A percentile compares a stretch with the other conserved stretches of the same genome.
Conservation (phyloP, 306 rosid species). For the Cucumis melo region DNA sequence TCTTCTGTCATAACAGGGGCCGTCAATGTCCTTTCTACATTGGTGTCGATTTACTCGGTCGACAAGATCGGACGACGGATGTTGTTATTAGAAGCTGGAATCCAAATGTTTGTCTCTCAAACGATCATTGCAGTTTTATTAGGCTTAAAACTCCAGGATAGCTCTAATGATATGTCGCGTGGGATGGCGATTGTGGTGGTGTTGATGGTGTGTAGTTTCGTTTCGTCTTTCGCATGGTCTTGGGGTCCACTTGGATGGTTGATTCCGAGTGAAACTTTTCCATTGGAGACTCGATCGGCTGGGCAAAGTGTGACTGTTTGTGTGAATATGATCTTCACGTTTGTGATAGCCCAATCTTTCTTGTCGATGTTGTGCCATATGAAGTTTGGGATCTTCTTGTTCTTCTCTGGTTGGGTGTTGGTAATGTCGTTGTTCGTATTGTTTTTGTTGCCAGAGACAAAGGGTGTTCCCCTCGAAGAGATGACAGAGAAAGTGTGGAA, state of each 20-base stretch:
- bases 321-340: conserved; percentile 55
- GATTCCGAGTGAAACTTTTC: conserved; percentile 55
- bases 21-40: conserved; percentile 39
- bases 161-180: conserved; percentile 3
- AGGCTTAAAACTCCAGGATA: conserved; percentile 31
- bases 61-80: conserved; percentile 41
- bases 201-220: conserved; percentile 44
- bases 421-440: conserved; percentile 18
- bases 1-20: conserved; percentile 56
- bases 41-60: conserved; percentile 31
- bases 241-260: conserved; percentile 74
- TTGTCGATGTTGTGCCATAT: conserved; percentile 43
- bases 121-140: conserved; percentile 26
- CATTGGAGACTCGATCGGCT: conserved; percentile 44
- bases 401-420: conserved; percentile 41
- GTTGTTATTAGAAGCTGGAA: conserved; percentile 40
- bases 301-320: conserved; percentile 49
- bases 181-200: conserved; percentile 36
- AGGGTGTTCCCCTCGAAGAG: conserved; percentile 44
- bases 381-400: conserved; percentile 43
- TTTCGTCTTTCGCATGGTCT: conserved; percentile 55
- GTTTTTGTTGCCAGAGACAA: conserved; percentile 45
- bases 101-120: conserved; percentile 58
- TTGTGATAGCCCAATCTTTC: conserved; percentile 44
- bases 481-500: conserved; percentile 39